Percentiles rank a stretch among this genome's conserved stretches.
These are phyloP conservation scores for Leptographium flavum DNA, from an alignment of 2,329 filamentous ascomycete genomes.

Conservation along the genomic window DNA sequence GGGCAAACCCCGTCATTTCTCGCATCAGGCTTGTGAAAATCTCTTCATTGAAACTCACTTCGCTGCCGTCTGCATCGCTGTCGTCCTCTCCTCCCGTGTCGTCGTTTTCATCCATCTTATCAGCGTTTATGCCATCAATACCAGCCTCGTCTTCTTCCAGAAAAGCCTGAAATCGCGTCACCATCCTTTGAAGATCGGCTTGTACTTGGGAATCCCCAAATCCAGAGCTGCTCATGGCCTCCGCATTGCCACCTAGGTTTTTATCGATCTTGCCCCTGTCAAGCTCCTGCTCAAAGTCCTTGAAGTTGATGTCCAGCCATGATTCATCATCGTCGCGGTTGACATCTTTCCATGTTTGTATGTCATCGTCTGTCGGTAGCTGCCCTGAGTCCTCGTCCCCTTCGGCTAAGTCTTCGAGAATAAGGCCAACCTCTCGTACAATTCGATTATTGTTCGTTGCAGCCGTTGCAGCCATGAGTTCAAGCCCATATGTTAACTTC, in stretches of 20 bases:
- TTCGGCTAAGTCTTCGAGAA: constrained; percentile 61
- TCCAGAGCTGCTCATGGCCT: constrained; percentile 14
- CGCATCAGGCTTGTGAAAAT: constrained; percentile 81
- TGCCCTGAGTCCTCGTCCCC: constrained; percentile 43
- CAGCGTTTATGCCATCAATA: constrained; percentile 66
- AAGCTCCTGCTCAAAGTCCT: constrained; percentile 76
- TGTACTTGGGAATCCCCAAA: constrained; percentile 56
- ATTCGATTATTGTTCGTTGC: constrained; percentile 53
- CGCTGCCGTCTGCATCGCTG: constrained; percentile 56
- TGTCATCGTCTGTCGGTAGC: constrained; percentile 62
- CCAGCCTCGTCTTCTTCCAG: constrained; percentile 75
- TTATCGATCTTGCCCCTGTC: constrained; percentile 17
- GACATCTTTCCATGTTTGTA: constrained; percentile 49
- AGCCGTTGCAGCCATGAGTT: constrained; percentile 63
- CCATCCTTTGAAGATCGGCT: constrained; percentile 75
- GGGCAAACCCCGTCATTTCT: constrained; percentile 67
- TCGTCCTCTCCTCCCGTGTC: constrained; percentile 34
- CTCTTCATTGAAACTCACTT: constrained; percentile 68
- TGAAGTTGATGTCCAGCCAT: constrained; percentile 86
- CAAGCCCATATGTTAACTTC: constrained; percentile 81
- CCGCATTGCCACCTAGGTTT: not conserved
- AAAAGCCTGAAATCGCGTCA: constrained; percentile 85
- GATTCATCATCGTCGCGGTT: constrained; percentile 65
- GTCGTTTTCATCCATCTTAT: constrained; percentile 43
- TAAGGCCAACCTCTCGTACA: constrained; percentile 60